phyloP scores from a whole-genome alignment of 2,329 filamentous ascomycete genomes.

The Lojkania enalia region DNA sequence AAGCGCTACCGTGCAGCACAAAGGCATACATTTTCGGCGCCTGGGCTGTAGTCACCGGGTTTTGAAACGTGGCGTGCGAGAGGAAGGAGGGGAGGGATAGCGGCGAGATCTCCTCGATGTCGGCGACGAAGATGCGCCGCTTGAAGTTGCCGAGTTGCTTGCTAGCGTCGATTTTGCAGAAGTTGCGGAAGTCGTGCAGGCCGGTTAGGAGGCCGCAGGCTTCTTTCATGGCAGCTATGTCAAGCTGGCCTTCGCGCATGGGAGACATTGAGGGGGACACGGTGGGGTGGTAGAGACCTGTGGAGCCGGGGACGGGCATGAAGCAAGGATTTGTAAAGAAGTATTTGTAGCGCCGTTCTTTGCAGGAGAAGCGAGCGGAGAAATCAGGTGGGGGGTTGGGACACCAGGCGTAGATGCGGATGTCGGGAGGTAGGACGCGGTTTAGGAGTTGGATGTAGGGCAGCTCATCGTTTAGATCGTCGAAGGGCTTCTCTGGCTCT shows the following conservation, averaged over 20 bases:
- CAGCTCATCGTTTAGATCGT: constrained; percentile 78
- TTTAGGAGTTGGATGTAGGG: constrained; percentile 84
- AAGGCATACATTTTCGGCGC: constrained; percentile 78
- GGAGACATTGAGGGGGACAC: constrained; percentile 1
- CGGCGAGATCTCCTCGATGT: constrained; percentile 61
- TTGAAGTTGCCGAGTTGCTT: constrained; percentile 88
- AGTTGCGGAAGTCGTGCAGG: constrained; percentile 91
- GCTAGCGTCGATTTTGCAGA: constrained; percentile 88
- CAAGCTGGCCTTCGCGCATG: constrained; percentile 68
- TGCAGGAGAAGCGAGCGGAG: constrained; percentile 89
- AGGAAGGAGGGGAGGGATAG: constrained; percentile 34
- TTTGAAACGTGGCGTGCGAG: constrained; percentile 29
- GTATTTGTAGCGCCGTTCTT: constrained; percentile 89
- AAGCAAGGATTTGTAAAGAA: constrained; percentile 97
- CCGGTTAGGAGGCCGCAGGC: constrained; percentile 82
- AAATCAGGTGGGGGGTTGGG: constrained; percentile 78
- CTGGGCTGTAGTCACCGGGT: constrained; percentile 7
- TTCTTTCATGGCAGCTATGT: constrained; percentile 82
- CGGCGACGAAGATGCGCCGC: constrained; percentile 76
- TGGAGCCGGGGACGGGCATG: constrained; percentile 63
- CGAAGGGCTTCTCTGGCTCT: constrained; percentile 49
- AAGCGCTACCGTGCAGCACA: constrained; percentile 85
- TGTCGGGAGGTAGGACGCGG: constrained; percentile 83
- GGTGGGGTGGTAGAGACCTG: constrained; percentile 51
- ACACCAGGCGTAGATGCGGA: constrained; percentile 91